Conservation (phyloP, 2,329 filamentous ascomycete species). For the Penicillium palitans region DNA sequence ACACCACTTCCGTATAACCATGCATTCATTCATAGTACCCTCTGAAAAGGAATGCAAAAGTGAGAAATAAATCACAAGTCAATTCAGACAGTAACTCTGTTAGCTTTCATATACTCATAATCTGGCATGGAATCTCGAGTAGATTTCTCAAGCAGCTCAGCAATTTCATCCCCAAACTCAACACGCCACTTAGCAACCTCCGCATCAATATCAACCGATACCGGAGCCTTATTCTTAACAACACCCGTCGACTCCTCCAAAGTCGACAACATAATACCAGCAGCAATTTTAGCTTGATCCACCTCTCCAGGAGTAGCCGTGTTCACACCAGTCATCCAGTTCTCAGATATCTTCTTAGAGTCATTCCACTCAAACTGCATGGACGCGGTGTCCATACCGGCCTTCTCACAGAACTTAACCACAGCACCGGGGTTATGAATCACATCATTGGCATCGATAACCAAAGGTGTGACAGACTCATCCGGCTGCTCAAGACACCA, state of each 20-base stretch:
- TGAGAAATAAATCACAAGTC: not conserved
- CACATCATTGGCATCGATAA: conserved; percentile 42
- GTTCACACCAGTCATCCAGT: not conserved
- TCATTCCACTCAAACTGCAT: conserved; percentile 37
- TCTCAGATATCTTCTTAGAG: conserved; percentile 8
- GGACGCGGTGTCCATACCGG: conserved; percentile 31
- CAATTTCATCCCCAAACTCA: conserved; percentile 36
- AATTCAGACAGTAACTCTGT: conserved; percentile 16
- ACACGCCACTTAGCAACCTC: conserved; percentile 39
- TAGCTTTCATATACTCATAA: conserved; percentile 41
- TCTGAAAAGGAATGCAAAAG: no score
- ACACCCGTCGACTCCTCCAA: conserved; percentile 36
- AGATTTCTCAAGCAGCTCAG: conserved; percentile 25
- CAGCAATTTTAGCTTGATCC: not conserved
- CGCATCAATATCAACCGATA: conserved; percentile 27
- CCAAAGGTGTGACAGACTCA: conserved; percentile 24
- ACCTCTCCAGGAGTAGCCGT: not conserved
- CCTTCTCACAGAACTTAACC: conserved; percentile 24
- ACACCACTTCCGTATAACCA: not conserved
- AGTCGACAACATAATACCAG: conserved; percentile 30
- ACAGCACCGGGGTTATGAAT: conserved; percentile 34
- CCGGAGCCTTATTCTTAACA: conserved; percentile 33
- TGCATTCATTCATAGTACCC: no score
- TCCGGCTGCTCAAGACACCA: conserved; percentile 29
- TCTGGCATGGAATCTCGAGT: conserved; percentile 40